Evolutionary conservation across 306 rosid genomes (phyloP).

Genomic region (Medicago lupulina): DNA sequence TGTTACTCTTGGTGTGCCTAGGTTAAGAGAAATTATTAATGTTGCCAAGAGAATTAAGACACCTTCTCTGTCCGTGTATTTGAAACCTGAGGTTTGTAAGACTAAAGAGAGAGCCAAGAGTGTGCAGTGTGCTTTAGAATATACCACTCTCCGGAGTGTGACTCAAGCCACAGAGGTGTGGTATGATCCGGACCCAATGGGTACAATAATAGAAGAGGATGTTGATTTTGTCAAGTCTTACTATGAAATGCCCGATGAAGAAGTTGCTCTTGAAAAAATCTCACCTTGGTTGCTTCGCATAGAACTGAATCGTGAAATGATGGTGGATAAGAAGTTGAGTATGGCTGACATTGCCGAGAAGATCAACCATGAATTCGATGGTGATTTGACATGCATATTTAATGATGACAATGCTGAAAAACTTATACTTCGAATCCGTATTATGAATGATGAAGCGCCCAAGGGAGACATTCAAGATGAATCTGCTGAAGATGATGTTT

Average conservation of each 20-base stretch:
- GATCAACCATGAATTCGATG: constrained; percentile 90
- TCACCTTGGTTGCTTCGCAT: constrained; percentile 99
- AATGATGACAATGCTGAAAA: constrained; percentile 98
- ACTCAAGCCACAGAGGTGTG: constrained; percentile 98
- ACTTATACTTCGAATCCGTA: constrained; percentile 91
- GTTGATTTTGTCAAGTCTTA: constrained; percentile 88
- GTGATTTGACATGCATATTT: constrained; percentile 93
- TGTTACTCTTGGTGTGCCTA: constrained; percentile 97
- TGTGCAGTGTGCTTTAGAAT: constrained; percentile 97
- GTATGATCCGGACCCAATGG: constrained; percentile 98
- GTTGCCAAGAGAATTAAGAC: constrained; percentile 98
- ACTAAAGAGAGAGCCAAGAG: constrained; percentile 97
- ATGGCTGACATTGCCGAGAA: constrained; percentile 99
- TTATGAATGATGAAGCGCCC: constrained; percentile 96
- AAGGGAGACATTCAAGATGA: constrained; percentile 92
- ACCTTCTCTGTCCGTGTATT: constrained; percentile 86
- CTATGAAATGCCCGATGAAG: constrained; percentile 99
- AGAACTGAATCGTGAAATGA: constrained; percentile 98
- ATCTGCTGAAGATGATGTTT: constrained; percentile 97
- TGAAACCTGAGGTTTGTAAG: constrained; percentile 82
- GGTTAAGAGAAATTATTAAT: constrained; percentile 96
- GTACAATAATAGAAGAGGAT: constrained; percentile 94
- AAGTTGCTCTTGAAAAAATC: constrained; percentile 87
- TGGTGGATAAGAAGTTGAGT: constrained; percentile 99
- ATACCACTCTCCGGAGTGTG: constrained; percentile 95